phyloP scores from a whole-genome alignment of 73 alveolate species.

The Diophrys appendiculata region DNA sequence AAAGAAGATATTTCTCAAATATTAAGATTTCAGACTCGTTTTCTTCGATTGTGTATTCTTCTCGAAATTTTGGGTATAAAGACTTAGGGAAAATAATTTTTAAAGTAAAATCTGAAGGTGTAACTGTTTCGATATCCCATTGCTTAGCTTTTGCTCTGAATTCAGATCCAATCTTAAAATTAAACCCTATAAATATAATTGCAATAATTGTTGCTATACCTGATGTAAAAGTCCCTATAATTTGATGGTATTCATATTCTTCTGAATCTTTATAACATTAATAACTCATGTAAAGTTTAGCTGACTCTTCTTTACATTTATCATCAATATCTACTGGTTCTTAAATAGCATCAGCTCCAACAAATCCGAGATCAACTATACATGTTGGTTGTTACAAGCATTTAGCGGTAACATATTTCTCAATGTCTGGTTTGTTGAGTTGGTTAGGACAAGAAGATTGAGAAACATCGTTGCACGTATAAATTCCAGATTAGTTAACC shows the following conservation, averaged over 20 bases:
- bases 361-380: background rate
- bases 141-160: background rate
- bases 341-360: background rate
- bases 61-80: background rate
- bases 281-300: background rate
- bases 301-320: background rate
- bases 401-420: too few species aligned
- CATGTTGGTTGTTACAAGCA: background rate
- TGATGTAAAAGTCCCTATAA: background rate
- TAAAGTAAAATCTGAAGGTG: slow-evolving; percentile 41
- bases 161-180: background rate
- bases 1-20: background rate
- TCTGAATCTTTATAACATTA: background rate
- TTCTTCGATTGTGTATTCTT: background rate
- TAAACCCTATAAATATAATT: too few species aligned
- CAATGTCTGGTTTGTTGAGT: too few species aligned
- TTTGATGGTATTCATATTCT: background rate
- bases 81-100: background rate
- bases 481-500: background rate
- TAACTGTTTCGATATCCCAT: slow-evolving; percentile 40
- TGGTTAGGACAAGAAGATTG: too few species aligned
- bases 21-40: background rate
- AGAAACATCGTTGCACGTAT: background rate
- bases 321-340: background rate
- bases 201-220: background rate